phyloP scores from a whole-genome alignment of 352 stramenopile species.

The Blastocystis sp. region DNA sequence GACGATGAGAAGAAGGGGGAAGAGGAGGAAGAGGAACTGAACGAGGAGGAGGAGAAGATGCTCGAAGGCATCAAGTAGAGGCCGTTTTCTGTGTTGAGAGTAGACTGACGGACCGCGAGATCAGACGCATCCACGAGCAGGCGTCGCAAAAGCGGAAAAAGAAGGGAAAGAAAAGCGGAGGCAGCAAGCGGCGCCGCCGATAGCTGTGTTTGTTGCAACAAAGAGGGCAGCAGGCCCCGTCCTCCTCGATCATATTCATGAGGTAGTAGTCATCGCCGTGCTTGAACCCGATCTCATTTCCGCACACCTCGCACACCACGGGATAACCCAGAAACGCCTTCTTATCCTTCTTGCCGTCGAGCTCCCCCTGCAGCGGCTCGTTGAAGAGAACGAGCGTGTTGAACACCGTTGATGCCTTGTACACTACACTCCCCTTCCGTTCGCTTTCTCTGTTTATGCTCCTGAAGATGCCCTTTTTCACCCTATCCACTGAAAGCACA shows the following conservation, averaged over 20 bases:
- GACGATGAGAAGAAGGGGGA: background rate
- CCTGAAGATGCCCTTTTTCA: background rate
- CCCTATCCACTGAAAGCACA: conserved; percentile 3
- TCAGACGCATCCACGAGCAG: conserved; percentile 32
- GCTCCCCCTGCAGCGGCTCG: background rate
- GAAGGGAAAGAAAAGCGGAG: conserved; percentile 7
- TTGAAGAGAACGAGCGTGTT: conserved; percentile 24
- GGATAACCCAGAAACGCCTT: background rate
- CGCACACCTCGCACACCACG: conserved; percentile 23
- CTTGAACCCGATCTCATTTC: conserved; percentile 61
- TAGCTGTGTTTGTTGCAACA: background rate
- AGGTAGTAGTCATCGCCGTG: conserved; percentile 8
- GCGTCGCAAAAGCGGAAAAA: conserved; percentile 12
- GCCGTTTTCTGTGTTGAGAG: background rate
- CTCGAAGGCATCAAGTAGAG: conserved; percentile 31
- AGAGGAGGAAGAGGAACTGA: conserved; percentile 29
- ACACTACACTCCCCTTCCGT: background rate
- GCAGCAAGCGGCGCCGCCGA: background rate
- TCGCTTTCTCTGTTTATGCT: background rate
- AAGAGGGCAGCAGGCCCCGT: conserved; percentile 8
- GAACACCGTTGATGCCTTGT: conserved; percentile 10
- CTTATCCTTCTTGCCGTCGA: conserved; percentile 9
- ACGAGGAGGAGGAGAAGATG: conserved; percentile 48
- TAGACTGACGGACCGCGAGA: conserved; percentile 50
- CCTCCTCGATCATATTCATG: conserved; percentile 51